Evolutionary conservation across 78 protist genomes (phyloP), one percentile per base, ranked within the genome.

Genomic region (Fonticula alba): DNA sequence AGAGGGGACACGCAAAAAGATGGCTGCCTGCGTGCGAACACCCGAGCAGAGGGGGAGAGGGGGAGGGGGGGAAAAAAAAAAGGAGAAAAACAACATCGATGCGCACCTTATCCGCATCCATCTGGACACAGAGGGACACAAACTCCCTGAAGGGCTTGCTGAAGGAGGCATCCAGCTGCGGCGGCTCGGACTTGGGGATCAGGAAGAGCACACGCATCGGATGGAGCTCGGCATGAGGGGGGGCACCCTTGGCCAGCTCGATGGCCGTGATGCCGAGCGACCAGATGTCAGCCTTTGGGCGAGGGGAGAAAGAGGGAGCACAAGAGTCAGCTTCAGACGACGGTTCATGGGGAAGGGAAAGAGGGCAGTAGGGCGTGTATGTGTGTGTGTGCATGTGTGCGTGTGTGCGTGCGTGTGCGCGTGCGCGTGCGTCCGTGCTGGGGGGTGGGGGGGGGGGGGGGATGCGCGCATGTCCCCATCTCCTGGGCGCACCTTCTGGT

Each of bases 201-300:
- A 85, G 53, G 62, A 93, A 88, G 50, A 91, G 63, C 27, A 82
- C 96, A 29, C 85, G 60, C 91, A 89, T 81, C 56, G 95, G 95
- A 47, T 82, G 88, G 51, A 83, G 27, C n/a, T 89, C 82, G 2
- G 91, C 75, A 62, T 79, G 64, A 0, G 99, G 98, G 27, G 98
- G 97, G 24, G 58, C 68, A 11, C 96, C 97, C 47, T 71, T 80
- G 31, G 95, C 97, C 71, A 94, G 75, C 50, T 94, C 98, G 40
- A 94, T 79, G 7, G 95, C 94, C 6, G 98, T 94, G 75, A 94
- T 92, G 40, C 98, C 99, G 72, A 95, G 80, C 36, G 88, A 76
- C 99, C 99, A 96, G 35, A 96, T 86, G 76, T 96, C 99, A 3
- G 97, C 97, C 62, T 80, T 75, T 20, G 70, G 29, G 49, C 59